phyloP scores from a whole-genome alignment of 768 basidiomycete species.

The Lactarius vividus region DNA sequence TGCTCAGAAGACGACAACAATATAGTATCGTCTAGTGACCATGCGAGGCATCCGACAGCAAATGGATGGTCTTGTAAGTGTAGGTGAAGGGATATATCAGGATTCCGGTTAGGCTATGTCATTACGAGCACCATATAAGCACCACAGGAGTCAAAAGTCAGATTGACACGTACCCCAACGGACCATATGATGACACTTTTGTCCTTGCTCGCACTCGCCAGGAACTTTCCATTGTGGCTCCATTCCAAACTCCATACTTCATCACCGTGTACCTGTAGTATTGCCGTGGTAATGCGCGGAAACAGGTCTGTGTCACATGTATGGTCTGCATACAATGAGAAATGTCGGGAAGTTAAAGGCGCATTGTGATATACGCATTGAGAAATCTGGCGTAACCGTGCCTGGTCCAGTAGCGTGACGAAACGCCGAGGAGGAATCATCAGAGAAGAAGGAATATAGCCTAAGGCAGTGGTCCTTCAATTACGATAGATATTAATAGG shows the following conservation, averaged over 20 bases:
- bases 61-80: constrained; percentile 76
- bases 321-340: constrained; percentile 88
- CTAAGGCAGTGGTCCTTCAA: constrained; percentile 41
- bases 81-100: constrained; percentile 59
- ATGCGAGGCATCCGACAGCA: constrained; percentile 78
- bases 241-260: constrained; percentile 97
- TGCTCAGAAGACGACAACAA: constrained; percentile 83
- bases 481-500: neutral
- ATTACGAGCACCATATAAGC: constrained; percentile 3
- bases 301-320: constrained; percentile 77
- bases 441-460: constrained; percentile 81
- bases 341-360: constrained; percentile 51
- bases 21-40: constrained; percentile 87
- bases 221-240: constrained; percentile 82
- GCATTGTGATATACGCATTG: constrained; percentile 87
- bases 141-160: constrained; percentile 9
- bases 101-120: constrained; percentile 29
- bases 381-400: constrained; percentile 73
- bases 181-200: constrained; percentile 87
- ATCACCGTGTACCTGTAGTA: constrained; percentile 82
- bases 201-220: constrained; percentile 90
- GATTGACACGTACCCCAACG: constrained; percentile 59
- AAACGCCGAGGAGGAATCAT: constrained; percentile 94
- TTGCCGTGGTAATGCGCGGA: constrained; percentile 80
- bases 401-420: constrained; percentile 80